Percentiles rank a stretch among this genome's conserved stretches.
phyloP scores from a whole-genome alignment of 225 moss, liverwort and hornwort species.

The Bryoerythrophyllum caledonicum region DNA sequence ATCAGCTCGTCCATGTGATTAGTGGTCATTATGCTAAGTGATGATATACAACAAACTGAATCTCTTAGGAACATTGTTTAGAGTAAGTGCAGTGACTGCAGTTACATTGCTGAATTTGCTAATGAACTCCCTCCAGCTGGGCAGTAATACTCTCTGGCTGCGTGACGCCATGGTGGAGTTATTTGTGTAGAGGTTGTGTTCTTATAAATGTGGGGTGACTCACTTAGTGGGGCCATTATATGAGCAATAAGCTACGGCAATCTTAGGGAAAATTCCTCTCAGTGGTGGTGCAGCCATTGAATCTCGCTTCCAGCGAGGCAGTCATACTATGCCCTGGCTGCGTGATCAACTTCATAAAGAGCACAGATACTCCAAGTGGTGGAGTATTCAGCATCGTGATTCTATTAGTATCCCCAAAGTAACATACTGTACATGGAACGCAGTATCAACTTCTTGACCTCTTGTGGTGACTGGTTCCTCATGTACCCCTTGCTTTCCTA shows the following conservation, averaged over 20 bases:
- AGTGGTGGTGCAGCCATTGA: constrained; percentile 21
- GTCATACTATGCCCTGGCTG: background rate
- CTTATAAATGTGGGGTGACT: background rate
- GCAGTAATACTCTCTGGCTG: constrained; percentile 20
- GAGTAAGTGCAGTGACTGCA: constrained; percentile 3
- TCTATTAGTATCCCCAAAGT: background rate
- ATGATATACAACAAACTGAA: background rate
- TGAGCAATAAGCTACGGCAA: background rate
- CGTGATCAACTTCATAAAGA: constrained; percentile 18
- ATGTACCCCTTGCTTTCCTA: background rate
- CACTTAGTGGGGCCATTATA: background rate
- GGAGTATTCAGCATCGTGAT: constrained; percentile 21
- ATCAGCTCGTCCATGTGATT: background rate
- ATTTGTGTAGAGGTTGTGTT: constrained; percentile 1
- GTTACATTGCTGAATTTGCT: background rate
- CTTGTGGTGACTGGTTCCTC: background rate
- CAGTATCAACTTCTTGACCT: background rate
- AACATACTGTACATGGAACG: no score
- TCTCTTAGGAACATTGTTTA: background rate
- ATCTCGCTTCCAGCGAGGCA: constrained; percentile 16
- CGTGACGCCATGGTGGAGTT: constrained; percentile 8
- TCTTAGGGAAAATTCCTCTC: background rate
- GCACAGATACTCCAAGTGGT: background rate
- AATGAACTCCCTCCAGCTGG: constrained; percentile 19
- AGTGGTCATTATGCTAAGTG: constrained; percentile 20